Evolutionary conservation across 805 yeast species (phyloP).

Genomic region (Wickerhamomyces strasburgensis): DNA sequence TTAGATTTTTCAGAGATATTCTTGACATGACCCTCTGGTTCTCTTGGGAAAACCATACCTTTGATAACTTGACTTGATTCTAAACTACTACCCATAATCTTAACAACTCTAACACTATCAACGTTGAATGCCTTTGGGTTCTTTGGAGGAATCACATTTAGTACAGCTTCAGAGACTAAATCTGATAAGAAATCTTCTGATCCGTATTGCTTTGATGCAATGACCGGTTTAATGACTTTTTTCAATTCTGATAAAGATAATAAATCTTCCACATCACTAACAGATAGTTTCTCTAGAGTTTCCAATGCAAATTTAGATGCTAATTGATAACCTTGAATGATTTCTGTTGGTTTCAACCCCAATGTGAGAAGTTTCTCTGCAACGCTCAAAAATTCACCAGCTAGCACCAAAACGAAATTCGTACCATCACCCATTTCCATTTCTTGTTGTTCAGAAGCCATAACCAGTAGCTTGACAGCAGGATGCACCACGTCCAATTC

Average conservation of each 20-base stretch:
- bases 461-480: constrained; percentile 89
- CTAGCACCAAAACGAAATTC: constrained; percentile 83
- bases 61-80: constrained; percentile 72
- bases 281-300: constrained; percentile 60
- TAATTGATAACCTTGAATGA: constrained; percentile 85
- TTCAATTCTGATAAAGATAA: constrained; percentile 48
- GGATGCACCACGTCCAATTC: constrained; percentile 96
- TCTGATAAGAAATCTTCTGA: constrained; percentile 71
- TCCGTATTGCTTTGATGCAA: constrained; percentile 92
- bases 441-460: constrained; percentile 97
- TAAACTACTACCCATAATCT: constrained; percentile 89
- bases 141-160: constrained; percentile 67
- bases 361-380: constrained; percentile 80
- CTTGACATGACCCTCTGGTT: constrained; percentile 90
- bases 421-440: constrained; percentile 97
- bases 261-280: constrained; percentile 58
- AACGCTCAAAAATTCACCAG: constrained; percentile 85
- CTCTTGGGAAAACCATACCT: constrained; percentile 98
- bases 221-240: constrained; percentile 79
- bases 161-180: constrained; percentile 80
- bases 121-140: constrained; percentile 70
- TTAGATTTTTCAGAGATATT: constrained; percentile 58
- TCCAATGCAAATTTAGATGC: constrained; percentile 75
- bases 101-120: constrained; percentile 91
- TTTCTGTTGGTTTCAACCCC: constrained; percentile 89